Evolutionary conservation across 2,329 filamentous ascomycete genomes (phyloP), one percentile per base, ranked within the genome.

Genomic region (Ophiocordyceps camponoti-leonardi): DNA sequence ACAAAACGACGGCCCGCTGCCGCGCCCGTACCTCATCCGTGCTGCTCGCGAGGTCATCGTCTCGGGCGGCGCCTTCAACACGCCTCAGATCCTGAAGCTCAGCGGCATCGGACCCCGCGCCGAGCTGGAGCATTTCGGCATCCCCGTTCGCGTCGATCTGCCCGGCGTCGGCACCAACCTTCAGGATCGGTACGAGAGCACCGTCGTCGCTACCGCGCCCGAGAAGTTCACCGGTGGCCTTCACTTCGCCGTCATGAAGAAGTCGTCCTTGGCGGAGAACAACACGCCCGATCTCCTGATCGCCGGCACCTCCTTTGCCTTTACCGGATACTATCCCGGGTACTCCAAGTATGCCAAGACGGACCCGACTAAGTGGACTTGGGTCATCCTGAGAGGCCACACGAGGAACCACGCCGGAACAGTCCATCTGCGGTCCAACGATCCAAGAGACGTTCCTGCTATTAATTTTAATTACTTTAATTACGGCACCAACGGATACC

Each of bases 381-480:
- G 57, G 58, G 49, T 56, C n/a, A 67, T 53, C 11, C 47, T 84
- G 47, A 79, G 81, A 58, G 69, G 72, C 1, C 78, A 81, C 53
- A 71, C 79, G 0, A 71, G 75, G 44, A 83, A 84, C 49, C 62
- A 55, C 1, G 72, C 71, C 5, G 82, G 82, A 10, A 72, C 68
- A 1, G 80, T 86, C 4, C 69, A 59, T 3, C 70, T 86, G 4
- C 65, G 65, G 16, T 79, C 75, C 0, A 61, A 70, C 0, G 72
- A 85, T 54, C 80, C 81, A 0, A 71, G 74, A 1, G 79, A 83
- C 44, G 63, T 68, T 2, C 81, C 82, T 0, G 57, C 71, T 6
- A 81, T 85, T 51, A 64, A 65, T 43, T 82, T 79, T 63, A 74
- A 77, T 58, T 80, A 71, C 58, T 79, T 75, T 60, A 66, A 69